A percentile compares a stretch with the other conserved stretches of the same genome.
These are phyloP conservation scores for Russula foetens DNA, from an alignment of 768 basidiomycete species.

Conservation along the genomic window DNA sequence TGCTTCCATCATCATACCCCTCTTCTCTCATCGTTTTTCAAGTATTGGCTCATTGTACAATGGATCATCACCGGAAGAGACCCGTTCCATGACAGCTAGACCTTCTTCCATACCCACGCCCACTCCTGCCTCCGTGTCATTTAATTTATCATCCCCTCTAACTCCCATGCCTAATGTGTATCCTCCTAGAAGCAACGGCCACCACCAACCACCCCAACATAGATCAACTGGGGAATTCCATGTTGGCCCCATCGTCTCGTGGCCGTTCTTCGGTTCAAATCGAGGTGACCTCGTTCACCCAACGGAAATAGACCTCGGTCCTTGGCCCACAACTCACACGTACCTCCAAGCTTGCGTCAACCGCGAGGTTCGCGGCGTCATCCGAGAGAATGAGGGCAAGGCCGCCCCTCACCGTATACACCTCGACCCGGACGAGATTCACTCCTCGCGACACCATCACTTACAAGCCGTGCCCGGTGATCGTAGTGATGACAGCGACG, in stretches of 20 bases:
- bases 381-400: constrained; percentile 70
- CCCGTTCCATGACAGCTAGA: constrained; percentile 16
- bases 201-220: constrained; percentile 7
- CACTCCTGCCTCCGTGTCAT: constrained; percentile 18
- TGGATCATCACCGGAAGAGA: constrained; percentile 25
- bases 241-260: constrained; percentile 78
- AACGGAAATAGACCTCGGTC: constrained; percentile 69
- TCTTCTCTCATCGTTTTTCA: constrained; percentile 72
- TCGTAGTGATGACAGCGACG: constrained; percentile 67
- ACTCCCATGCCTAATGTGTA: not conserved
- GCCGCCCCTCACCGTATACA: constrained; percentile 69
- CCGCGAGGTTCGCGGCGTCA: constrained; percentile 69
- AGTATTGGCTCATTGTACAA: constrained; percentile 69
- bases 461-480: constrained; percentile 62
- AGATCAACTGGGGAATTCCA: constrained; percentile 35
- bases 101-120: constrained; percentile 23
- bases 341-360: constrained; percentile 61
- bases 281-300: constrained; percentile 65
- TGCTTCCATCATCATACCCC: constrained; percentile 56
- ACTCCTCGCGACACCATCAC: constrained; percentile 60
- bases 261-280: constrained; percentile 86
- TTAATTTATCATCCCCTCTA: constrained; percentile 3
- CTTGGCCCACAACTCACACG: constrained; percentile 51
- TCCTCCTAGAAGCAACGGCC: not conserved
- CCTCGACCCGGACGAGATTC: constrained; percentile 73